Evolutionary conservation across 192 early-diverging fungal species (phyloP), one percentile per base, ranked within the genome.

Genomic region (Coemansia sp.): DNA sequence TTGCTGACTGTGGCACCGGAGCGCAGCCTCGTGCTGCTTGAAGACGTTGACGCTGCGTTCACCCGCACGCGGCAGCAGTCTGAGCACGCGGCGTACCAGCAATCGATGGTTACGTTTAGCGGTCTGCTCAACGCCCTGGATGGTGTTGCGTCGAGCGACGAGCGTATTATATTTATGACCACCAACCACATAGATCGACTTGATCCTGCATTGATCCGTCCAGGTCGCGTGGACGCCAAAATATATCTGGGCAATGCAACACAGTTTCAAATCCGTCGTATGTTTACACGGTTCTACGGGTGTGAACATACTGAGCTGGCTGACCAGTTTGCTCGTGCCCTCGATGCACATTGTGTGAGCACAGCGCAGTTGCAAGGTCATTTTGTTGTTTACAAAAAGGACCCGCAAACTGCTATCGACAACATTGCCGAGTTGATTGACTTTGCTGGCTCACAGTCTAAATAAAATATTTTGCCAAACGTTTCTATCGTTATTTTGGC

Each of bases 361-460:
- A 92, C 94, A 5, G 95, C 95, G 0, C 85, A 85, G 62, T 69
- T 98, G 31, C 97, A 98, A 79, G 97, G 97, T 3, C 97, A 98
- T 80, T 98, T 98, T 88, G 93, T 96, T 8, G 76, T 89, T 37
- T 85, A 87, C 55, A 91, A 94, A 53, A 90, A 94, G 65, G 77
- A 84, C 59, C 87, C 95, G 0, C 59, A 85, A 48, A 79, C 70
- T 11, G 93, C 93, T 2, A 74, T 95, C n/a, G 78, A 85, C 35
- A 64, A 75, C 23, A 54, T 52, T 39, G 53, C 43, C 29, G 43
- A 53, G 19, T 21, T 57, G n/a, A 25, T 72, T 61, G 43, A 47
- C n/a, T 17, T 47, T n/a, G 43, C 43, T 47, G n/a, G 43, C 43
- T 47, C 43, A 17, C 43, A 47, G 43, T 6, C 43, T 35, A 35